Base-by-base conservation (phyloP, 1,284 basidiomycete species). In the Apiotrichum sp. region DNA sequence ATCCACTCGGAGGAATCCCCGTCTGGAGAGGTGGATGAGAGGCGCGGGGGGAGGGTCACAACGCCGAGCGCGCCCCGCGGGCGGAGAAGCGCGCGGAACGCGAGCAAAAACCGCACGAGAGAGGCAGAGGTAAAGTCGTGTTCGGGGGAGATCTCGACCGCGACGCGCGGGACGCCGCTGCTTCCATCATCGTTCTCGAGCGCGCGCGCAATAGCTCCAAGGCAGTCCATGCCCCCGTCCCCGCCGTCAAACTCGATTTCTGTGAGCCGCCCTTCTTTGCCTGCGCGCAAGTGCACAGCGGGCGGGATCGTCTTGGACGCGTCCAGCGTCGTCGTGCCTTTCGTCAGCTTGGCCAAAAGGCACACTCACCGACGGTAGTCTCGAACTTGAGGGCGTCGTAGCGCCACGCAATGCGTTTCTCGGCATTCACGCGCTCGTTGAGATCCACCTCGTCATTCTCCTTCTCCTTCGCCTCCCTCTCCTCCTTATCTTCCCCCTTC, bases 311-410 rank as follows among this genome's bases (percentile, higher is more conserved):
- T 66, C 41, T 57, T 57, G 32, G 52, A 51, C 3, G 53, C 56
- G 5, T 57, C 47, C 6, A 46, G 38, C 3, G 39, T 39, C 9
- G 51, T 51, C 3, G 44, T 53, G 32, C 57, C 57, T 55, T 38
- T 7, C 8, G 38, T 50, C 38, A 39, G 22, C 22, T 14, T 5
- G n/a, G n/a, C 9, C 40, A 16, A 8, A 41, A n/a, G 10, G 40
- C 40, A 16, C 40, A 57, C 63, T 62, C 49, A 59, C 67, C 59
- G 33, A 95, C 85, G 1, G 89, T 92, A 1, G 92, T 96, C 76
- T 88, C 85, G 74, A 95, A 95, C 74, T 82, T 86, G 76, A 96
- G 88, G 59, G 84, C 81, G 67, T 90, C 88, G 73, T 98, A 98
- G 67, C 95, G 81, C 89, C 95, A 98, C 40, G 95, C 95, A 67